Evolutionary conservation across 192 early-diverging fungal genomes (phyloP).

Genomic region (Coemansia sp.): DNA sequence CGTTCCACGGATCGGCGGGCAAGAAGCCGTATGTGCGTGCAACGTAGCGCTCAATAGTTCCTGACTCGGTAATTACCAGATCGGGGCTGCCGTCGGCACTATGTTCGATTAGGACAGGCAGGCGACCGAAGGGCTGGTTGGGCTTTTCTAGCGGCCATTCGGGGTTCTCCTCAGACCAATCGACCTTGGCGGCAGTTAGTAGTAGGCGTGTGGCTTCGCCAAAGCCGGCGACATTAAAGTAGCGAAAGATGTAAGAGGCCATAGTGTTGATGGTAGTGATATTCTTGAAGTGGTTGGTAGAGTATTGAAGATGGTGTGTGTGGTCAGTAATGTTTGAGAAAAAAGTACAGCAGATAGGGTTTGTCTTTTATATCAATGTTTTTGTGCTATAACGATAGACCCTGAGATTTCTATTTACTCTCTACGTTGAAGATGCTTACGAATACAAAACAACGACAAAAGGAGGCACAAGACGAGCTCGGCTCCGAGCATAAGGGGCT

Average conservation of each 20-base stretch:
- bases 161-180: slow-evolving; percentile 39
- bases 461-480: not conserved
- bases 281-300: not conserved
- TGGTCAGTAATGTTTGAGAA: not conserved
- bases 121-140: slow-evolving; percentile 35
- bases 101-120: slow-evolving; percentile 39
- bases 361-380: not conserved
- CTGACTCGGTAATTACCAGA: slow-evolving; percentile 46
- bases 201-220: slow-evolving; percentile 41
- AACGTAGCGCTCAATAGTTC: slow-evolving; percentile 60
- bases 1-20: slow-evolving; percentile 28
- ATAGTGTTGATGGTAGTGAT: not conserved
- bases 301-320: not conserved
- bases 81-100: slow-evolving; percentile 18
- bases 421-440: not conserved
- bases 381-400: not conserved
- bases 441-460: not conserved
- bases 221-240: slow-evolving; percentile 26
- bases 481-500: not conserved
- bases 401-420: not conserved
- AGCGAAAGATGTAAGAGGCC: slow-evolving; percentile 27
- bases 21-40: slow-evolving; percentile 53
- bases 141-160: slow-evolving; percentile 38
- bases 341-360: not conserved
- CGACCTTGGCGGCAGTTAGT: slow-evolving; percentile 37